Base-by-base conservation (phyloP, 2,329 filamentous ascomycete species). In the Mollisiaceae sp. region DNA sequence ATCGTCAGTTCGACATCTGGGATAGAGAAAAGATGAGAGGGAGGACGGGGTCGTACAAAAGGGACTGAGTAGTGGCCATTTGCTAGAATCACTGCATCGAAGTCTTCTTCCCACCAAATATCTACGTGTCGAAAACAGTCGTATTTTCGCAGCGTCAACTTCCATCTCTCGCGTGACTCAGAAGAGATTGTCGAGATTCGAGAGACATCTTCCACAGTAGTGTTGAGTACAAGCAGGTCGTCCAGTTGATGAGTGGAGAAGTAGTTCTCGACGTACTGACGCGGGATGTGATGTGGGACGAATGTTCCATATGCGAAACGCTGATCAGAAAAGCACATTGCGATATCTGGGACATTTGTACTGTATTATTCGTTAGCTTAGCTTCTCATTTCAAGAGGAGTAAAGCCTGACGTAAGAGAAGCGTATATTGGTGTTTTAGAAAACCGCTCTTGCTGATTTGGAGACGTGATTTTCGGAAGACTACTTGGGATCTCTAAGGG, bases 51-150 rank as follows among this genome's bases (percentile, higher is more conserved):
- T 65, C 60, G n/a, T 43, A 93, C 80, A 74, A 84, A 88, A 0
- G 90, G 88, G 3, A 89, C 84, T 2, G 85, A 84, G 75, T 91
- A 93, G 77, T 94, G 91, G 0, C 91, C 91, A 64, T 87, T 91
- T 18, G 90, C 90, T 11, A 92, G 83, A 1, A 93, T 85, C 5
- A 94, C 85, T 6, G 91, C 91, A 74, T 94, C 91, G 22, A 85
- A 86, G 0, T 74, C 69, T 35, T 86, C 83, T 57, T 82, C 77
- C 83, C 84, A 85, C 84, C 84, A 86, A 0, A 80, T 55, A 63
- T 87, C 84, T 0, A 82, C 76, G 9, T 79, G 74, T 1, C 77
- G 75, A 1, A 77, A 69, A 0, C 77, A 68, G 59, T 86, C 82
- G 50, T 83, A 75, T 64, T 79, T 80, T 11, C 83, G 76, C 1